Evolutionary conservation across 495 filamentous ascomycete genomes (phyloP).

Genomic region (Podospora pseudocomata): DNA sequence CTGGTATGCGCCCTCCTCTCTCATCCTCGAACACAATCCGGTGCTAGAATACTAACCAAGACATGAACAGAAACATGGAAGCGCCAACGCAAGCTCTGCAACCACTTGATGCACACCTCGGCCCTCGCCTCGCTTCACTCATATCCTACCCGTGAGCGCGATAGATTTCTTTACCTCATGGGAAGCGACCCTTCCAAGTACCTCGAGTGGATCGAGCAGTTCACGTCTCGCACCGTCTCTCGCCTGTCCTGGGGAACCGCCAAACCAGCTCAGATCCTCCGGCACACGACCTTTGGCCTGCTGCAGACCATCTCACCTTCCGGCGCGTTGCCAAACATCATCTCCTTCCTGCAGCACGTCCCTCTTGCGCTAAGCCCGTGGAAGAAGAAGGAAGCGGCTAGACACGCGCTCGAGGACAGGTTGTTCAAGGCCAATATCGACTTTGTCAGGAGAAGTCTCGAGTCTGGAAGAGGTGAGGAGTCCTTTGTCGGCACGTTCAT

Average conservation of each 20-base stretch:
- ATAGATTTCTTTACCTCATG: slow-evolving; percentile 50
- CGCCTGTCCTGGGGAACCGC: slow-evolving; percentile 56
- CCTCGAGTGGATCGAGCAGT: slow-evolving; percentile 55
- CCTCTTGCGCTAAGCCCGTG: slow-evolving; percentile 46
- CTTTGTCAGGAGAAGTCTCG: slow-evolving; percentile 36
- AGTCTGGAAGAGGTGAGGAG: slow-evolving; percentile 26
- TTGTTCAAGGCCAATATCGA: slow-evolving; percentile 40
- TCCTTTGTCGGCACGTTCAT: slow-evolving; percentile 48
- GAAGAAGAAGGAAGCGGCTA: slow-evolving; percentile 46
- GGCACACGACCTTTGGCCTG: slow-evolving; percentile 54
- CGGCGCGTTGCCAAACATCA: slow-evolving; percentile 51
- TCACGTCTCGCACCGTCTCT: slow-evolving; percentile 56
- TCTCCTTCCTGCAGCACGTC: slow-evolving; percentile 45
- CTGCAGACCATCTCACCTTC: slow-evolving; percentile 56
- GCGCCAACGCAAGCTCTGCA: slow-evolving; percentile 57
- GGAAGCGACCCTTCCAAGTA: slow-evolving; percentile 44
- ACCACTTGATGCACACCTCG: slow-evolving; percentile 50
- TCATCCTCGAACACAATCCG: not conserved
- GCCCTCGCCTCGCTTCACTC: slow-evolving; percentile 42
- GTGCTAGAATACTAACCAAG: not conserved
- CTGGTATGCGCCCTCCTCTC: slow-evolving; percentile 11
- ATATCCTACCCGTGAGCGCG: slow-evolving; percentile 53
- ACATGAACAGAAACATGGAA: slow-evolving; percentile 46
- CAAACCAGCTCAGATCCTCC: slow-evolving; percentile 45
- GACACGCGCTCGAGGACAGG: slow-evolving; percentile 39